Evolutionary conservation across 116 monocot species (phyloP), one percentile per base, ranked within the genome.

Genomic region (Trichopus zeylanicus): DNA sequence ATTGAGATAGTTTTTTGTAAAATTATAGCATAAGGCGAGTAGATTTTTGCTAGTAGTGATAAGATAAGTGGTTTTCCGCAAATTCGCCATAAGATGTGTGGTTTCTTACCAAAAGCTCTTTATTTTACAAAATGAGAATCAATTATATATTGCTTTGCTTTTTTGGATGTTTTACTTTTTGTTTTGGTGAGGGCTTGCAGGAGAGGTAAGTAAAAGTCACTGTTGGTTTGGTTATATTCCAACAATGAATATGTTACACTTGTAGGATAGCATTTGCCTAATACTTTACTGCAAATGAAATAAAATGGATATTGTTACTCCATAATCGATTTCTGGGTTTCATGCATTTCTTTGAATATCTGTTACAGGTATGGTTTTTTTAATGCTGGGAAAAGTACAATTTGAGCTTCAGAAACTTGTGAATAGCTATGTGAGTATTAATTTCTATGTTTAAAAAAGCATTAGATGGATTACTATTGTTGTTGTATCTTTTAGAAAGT

Each of bases 321-420:
- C 37, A 37, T 37, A 37, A 16, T 42, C 3, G 13, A 42, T 42
- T 42, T 16, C 3, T 42, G 18, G 2, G 13, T 15, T 42, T 42
- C 42, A 16, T 42, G 42, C 3, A 42, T 42, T 42, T 42, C 3
- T 49, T 49, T 49, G 49, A 3, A 39, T 57, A 21, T 49, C 26
- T 31, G 48, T 57, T 66, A 1, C 79, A 91, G 91, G 80, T 18
- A 80, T 68, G 28, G 78, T 78, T 53, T 61, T 91, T 29, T 68
- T 80, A 68, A 87, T 78, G 87, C 63, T 93, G 55, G 93, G 93
- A 18, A 93, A 85, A 66, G 71, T 69, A 47, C 93, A 93, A 61
- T 82, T 82, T 76, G 79, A 82, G 64, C 76, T 93, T 69, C 88
- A 85, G 57, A 88, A 85, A 72, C 72, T 88, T 71, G 71, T 85